phyloP scores from a whole-genome alignment of 768 basidiomycete species.

The Tricholoma bakamatsutake region DNA sequence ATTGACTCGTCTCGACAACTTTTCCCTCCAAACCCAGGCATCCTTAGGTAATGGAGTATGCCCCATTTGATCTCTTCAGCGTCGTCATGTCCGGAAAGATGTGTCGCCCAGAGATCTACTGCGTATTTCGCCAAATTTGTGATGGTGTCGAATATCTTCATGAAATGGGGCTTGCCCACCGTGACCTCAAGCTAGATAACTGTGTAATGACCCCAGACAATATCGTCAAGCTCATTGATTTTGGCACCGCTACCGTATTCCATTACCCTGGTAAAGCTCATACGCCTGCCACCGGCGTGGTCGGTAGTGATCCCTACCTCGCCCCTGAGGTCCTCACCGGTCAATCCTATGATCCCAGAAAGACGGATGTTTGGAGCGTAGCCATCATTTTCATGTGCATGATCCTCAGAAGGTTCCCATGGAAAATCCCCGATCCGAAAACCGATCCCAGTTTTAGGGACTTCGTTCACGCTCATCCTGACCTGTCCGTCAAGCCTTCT shows the following conservation, averaged over 20 bases:
- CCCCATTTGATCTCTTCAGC: conserved; percentile 95
- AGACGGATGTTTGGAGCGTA: conserved; percentile 98
- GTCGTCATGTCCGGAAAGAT: conserved; percentile 99
- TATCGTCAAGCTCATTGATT: conserved; percentile 98
- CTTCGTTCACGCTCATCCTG: conserved; percentile 91
- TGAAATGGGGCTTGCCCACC: conserved; percentile 94
- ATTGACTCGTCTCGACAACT: conserved; percentile 6
- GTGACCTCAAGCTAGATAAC: conserved; percentile 98
- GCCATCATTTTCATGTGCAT: conserved; percentile 99
- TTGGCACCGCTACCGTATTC: conserved; percentile 99
- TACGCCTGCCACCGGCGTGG: conserved; percentile 80
- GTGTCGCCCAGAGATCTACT: conserved; percentile 97
- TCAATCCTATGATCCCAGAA: conserved; percentile 87
- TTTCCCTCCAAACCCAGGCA: conserved; percentile 8
- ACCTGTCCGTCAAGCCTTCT: conserved; percentile 53
- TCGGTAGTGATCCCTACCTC: conserved; percentile 97
- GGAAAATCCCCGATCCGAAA: conserved; percentile 97
- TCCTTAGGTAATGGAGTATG: conserved; percentile 96
- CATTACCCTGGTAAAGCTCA: conserved; percentile 92
- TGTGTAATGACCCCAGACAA: conserved; percentile 97
- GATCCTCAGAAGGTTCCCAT: conserved; percentile 95
- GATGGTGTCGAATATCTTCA: conserved; percentile 98
- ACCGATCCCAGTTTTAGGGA: conserved; percentile 87
- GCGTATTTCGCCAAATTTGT: conserved; percentile 98
- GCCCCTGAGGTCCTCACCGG: conserved; percentile 89